Percentiles rank a stretch among this genome's conserved stretches.
Evolutionary conservation across 139 green algal species (phyloP).

Genomic region (Tetraselmis chui): DNA sequence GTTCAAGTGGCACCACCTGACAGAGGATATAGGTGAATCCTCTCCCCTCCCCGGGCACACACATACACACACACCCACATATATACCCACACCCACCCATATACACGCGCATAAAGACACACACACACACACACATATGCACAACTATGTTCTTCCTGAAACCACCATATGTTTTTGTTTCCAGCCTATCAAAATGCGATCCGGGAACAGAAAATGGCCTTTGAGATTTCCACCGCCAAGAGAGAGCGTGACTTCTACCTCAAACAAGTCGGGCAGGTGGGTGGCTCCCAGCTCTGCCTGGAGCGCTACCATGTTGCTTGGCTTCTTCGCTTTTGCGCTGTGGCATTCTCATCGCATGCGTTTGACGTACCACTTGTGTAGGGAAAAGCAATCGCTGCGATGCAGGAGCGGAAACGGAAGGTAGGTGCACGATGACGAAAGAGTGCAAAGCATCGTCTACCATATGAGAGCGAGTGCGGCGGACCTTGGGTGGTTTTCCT

Average conservation of each 20-base stretch:
- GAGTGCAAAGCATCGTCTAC: too few species aligned
- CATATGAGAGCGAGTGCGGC: too few species aligned
- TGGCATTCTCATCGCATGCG: not conserved
- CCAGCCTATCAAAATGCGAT: constrained; percentile 53
- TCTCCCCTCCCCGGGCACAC: not conserved
- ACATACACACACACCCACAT: too few species aligned
- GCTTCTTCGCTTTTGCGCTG: not conserved
- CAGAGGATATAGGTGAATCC: constrained; percentile 76
- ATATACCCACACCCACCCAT: too few species aligned
- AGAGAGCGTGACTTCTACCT: constrained; percentile 93
- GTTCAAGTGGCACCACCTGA: constrained; percentile 95
- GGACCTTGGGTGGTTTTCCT: too few species aligned
- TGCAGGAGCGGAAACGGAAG: constrained; percentile 48
- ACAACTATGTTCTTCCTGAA: not conserved
- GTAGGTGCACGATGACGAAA: constrained; percentile 2
- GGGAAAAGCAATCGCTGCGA: constrained; percentile 44
- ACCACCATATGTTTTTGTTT: constrained; percentile 14
- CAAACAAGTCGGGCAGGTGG: constrained; percentile 31
- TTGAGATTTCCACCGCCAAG: constrained; percentile 80
- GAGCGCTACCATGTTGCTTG: not conserved
- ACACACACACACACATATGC: not conserved
- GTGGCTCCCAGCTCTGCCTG: not conserved
- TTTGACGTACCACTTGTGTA: constrained; percentile 30
- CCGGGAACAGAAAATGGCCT: constrained; percentile 78
- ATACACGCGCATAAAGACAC: too few species aligned